These are phyloP conservation scores for Penicillium subrubescens DNA, from an alignment of 495 filamentous ascomycete genomes.

Conservation along the genomic window DNA sequence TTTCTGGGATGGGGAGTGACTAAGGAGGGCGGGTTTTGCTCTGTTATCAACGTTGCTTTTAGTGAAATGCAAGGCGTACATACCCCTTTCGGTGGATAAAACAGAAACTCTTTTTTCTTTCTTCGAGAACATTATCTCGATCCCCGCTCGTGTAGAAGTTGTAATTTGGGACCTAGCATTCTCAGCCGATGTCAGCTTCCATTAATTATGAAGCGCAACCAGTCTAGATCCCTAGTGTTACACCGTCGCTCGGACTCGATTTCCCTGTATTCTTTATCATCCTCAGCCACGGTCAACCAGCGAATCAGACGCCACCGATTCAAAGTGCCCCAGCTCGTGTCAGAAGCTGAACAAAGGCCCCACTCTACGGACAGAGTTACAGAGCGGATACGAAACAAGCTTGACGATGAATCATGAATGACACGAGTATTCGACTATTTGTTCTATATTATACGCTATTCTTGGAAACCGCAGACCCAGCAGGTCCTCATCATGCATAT, in stretches of 20 bases:
- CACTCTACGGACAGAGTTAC: slow-evolving; percentile 5
- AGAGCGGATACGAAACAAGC: neutral
- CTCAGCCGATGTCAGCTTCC: slow-evolving; percentile 22
- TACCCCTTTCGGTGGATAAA: slow-evolving; percentile 27
- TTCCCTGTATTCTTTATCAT: neutral
- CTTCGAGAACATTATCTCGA: neutral
- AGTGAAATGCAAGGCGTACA: slow-evolving; percentile 38
- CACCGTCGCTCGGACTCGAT: slow-evolving; percentile 4
- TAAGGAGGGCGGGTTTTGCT: slow-evolving; percentile 33
- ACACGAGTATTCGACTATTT: neutral
- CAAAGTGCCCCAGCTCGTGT: slow-evolving; percentile 4
- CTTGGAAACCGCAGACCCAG: slow-evolving; percentile 16
- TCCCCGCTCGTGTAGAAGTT: neutral
- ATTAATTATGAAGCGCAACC: neutral
- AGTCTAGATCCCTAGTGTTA: neutral
- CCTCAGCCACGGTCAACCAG: neutral
- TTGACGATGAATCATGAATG: neutral
- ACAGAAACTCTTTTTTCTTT: neutral
- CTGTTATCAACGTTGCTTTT: slow-evolving; percentile 36
- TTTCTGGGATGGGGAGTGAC: slow-evolving; percentile 39
- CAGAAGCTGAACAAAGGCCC: slow-evolving; percentile 26
- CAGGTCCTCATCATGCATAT: slow-evolving; percentile 11
- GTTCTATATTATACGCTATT: slow-evolving; percentile 5
- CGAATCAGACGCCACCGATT: neutral
- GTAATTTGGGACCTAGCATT: neutral